These are phyloP conservation scores for Rozella allomycis DNA, from an alignment of 371 early-diverging fungal genomes.

Conservation along the genomic window DNA sequence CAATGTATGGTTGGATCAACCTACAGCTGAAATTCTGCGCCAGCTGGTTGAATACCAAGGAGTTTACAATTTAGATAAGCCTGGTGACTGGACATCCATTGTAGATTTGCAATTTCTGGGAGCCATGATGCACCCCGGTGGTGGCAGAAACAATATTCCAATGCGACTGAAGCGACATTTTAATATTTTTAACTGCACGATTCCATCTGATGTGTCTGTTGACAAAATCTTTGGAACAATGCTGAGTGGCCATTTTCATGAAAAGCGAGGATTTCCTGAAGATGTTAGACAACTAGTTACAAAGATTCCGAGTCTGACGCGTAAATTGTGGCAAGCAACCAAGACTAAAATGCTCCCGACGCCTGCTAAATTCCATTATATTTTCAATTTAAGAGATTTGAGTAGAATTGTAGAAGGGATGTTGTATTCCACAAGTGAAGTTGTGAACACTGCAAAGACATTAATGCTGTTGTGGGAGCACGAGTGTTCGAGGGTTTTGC, in stretches of 20 bases:
- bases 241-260: constrained; percentile 33
- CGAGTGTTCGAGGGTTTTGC: constrained; percentile 32
- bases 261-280: constrained; percentile 20
- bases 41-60: constrained; percentile 39
- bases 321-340: constrained; percentile 33
- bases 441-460: constrained; percentile 15
- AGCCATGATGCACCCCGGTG: constrained; percentile 44
- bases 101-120: constrained; percentile 32
- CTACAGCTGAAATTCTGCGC: constrained; percentile 33
- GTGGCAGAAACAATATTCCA: constrained; percentile 38
- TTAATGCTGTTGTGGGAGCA: constrained; percentile 33
- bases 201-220: constrained; percentile 34
- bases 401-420: constrained; percentile 34
- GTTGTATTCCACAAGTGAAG: constrained; percentile 23
- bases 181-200: constrained; percentile 33
- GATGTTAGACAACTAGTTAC: constrained; percentile 17
- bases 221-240: constrained; percentile 39
- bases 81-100: constrained; percentile 37
- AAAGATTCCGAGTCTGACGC: constrained; percentile 18
- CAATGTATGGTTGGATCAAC: constrained; percentile 45
- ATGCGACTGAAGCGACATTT: constrained; percentile 33
- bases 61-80: constrained; percentile 34
- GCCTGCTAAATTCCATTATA: constrained; percentile 41
- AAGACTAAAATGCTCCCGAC: constrained; percentile 39
- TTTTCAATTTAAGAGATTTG: constrained; percentile 37